Evolutionary conservation across 2,329 filamentous ascomycete species (phyloP), one percentile per base, ranked within the genome.

Genomic region (Sclerotinia subarctica): DNA sequence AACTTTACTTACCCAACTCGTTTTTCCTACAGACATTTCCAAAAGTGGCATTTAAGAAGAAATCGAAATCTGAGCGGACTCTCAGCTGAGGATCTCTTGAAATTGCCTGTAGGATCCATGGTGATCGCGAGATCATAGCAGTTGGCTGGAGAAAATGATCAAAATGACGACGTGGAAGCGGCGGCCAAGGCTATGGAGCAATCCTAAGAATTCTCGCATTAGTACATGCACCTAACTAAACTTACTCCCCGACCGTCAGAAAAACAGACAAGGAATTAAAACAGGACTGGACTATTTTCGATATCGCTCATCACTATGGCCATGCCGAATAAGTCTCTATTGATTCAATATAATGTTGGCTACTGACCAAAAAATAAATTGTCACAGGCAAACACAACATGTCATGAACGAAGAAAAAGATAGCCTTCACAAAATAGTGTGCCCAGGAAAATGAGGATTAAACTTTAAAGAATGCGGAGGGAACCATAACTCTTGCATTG

Each of bases 401-500:
- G 21, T 17, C 26, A 6, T 67, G 63, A 8, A 47, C n/a, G 17
- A 32, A 64, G 47, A 66, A 58, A 26, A 62, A 60, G 21, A 72
- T 58, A 13, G 71, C 73, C 1, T 69, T 74, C 54, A 74, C 73
- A 21, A 75, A 75, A 60, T 75, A 73, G 73, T 75, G 73, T 63
- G 72, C 73, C 19, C 64, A 70, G 17, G 73, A 74, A 46, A 71
- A 71, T 38, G 63, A 66, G 17, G 54, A 66, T 26, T 60, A 52
- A 52, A 70, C 54, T 7, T 69, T 72, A 42, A 53, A 70, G 26
- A 52, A 71, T 10, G 77, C 77, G 21, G 72, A 76, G 57, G 64
- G 67, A 32, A 77, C 77, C 15, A 70, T 78, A 10, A 68, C 74
- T 54, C 72, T 72, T 1, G 76, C 76, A 26, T n/a, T 76, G 5